A percentile compares a stretch with the other conserved stretches of the same genome.
These are phyloP conservation scores for Hydnum rufescens DNA, from an alignment of 768 basidiomycete genomes.

Conservation along the genomic window DNA sequence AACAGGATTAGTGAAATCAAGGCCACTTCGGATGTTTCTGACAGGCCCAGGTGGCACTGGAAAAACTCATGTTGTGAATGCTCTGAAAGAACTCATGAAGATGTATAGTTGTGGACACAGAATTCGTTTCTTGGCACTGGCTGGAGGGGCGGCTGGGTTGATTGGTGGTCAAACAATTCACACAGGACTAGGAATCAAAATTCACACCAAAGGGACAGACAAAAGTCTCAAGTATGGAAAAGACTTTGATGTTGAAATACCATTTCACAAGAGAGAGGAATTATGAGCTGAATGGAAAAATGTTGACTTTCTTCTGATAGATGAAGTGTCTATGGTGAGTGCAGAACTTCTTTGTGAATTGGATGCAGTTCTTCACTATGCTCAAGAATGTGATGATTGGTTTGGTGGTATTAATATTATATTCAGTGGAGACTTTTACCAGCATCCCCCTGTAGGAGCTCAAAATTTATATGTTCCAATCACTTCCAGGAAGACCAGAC, in stretches of 20 bases:
- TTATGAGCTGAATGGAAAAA: constrained; percentile 5
- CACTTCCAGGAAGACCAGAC: background rate
- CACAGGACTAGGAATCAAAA: no score
- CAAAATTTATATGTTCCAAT: background rate
- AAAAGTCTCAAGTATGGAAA: no score
- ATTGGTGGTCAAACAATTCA: constrained; percentile 8
- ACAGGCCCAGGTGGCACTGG: no score
- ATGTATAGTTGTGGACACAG: background rate
- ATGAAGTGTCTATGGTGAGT: constrained; percentile 7
- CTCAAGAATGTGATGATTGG: background rate
- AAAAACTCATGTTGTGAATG: no score
- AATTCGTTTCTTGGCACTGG: constrained; percentile 4
- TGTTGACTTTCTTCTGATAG: no score
- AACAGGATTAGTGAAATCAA: no score
- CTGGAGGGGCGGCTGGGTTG: constrained; percentile 7
- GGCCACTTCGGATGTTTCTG: no score
- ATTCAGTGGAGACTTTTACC: no score
- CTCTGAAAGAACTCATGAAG: constrained; percentile 5
- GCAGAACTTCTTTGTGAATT: no score
- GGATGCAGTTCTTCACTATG: constrained; percentile 3
- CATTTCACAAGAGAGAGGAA: background rate
- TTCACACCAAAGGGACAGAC: background rate
- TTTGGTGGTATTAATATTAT: no score
- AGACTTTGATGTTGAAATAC: background rate
- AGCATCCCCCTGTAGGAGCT: constrained; percentile 1